phyloP scores from a whole-genome alignment of 2,329 filamentous ascomycete genomes.

The Sporothrix euskadiensis region DNA sequence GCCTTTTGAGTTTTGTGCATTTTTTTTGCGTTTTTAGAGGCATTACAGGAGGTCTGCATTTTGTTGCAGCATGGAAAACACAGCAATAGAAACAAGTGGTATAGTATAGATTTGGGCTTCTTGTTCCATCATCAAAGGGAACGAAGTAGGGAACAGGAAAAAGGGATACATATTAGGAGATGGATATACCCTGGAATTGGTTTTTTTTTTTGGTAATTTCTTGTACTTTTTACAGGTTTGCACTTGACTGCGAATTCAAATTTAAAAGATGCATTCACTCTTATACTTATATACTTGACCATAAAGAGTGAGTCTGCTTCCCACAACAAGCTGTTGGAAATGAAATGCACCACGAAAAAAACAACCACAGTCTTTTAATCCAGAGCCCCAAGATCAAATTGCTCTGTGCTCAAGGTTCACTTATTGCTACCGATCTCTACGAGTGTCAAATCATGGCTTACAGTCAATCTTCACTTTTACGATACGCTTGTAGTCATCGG shows the following conservation, averaged over 20 bases:
- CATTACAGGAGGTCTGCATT: constrained; percentile 1
- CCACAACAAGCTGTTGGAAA: too few species aligned
- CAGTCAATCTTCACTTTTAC: too few species aligned
- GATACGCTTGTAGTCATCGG: not conserved
- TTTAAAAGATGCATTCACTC: not conserved
- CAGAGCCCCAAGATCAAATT: too few species aligned
- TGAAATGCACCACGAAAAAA: too few species aligned
- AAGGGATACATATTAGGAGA: constrained; percentile 6
- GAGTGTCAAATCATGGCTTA: too few species aligned
- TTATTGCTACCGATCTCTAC: too few species aligned
- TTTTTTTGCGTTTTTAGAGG: constrained; percentile 4
- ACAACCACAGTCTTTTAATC: too few species aligned
- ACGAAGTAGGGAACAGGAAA: not conserved
- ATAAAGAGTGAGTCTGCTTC: not conserved
- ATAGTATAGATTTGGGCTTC: constrained; percentile 7
- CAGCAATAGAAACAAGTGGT: not conserved
- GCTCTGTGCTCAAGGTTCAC: too few species aligned
- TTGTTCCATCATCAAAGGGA: not conserved
- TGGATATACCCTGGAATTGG: constrained; percentile 13
- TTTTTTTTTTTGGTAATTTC: not conserved
- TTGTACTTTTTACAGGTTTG: not conserved
- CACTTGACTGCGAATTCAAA: not conserved
- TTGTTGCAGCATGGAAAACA: constrained; percentile 7
- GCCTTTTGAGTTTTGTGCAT: not conserved
- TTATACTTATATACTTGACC: not conserved